Evolutionary conservation across 768 basidiomycete genomes (phyloP).

Genomic region (Sistotremastrum suecicum): DNA sequence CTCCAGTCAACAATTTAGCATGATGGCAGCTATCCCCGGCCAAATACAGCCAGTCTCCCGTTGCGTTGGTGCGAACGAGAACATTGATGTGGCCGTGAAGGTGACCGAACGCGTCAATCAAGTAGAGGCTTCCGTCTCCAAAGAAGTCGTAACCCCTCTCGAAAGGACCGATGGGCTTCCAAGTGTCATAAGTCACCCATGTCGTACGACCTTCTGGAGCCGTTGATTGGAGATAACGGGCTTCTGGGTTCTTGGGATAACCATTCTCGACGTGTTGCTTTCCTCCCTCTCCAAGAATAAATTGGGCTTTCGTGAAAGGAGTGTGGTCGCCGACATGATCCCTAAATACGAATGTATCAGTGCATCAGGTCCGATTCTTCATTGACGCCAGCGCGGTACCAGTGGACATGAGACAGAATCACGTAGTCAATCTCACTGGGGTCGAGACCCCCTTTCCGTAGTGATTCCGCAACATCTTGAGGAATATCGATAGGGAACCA

Average conservation of each 20-base stretch:
- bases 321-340: constrained; percentile 25
- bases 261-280: constrained; percentile 21
- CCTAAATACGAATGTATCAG: neutral
- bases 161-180: constrained; percentile 32
- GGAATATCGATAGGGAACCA: constrained; percentile 12
- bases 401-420: constrained; percentile 39
- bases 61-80: constrained; percentile 37
- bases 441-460: constrained; percentile 32
- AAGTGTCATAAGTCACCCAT: constrained; percentile 23
- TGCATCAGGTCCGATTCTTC: no score
- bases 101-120: constrained; percentile 46
- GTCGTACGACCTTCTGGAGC: constrained; percentile 25
- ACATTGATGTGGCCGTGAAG: constrained; percentile 39
- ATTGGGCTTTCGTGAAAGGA: constrained; percentile 30
- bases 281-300: constrained; percentile 32
- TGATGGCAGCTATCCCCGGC: constrained; percentile 46
- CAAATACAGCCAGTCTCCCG: constrained; percentile 41
- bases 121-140: constrained; percentile 42
- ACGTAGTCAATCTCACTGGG: constrained; percentile 31
- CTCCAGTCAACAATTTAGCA: constrained; percentile 33
- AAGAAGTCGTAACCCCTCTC: constrained; percentile 37
- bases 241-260: constrained; percentile 28
- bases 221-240: constrained; percentile 18
- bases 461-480: constrained; percentile 28
- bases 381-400: no score